Base-by-base conservation (phyloP, 306 rosid species). In the Mimosa bimucronata region DNA sequence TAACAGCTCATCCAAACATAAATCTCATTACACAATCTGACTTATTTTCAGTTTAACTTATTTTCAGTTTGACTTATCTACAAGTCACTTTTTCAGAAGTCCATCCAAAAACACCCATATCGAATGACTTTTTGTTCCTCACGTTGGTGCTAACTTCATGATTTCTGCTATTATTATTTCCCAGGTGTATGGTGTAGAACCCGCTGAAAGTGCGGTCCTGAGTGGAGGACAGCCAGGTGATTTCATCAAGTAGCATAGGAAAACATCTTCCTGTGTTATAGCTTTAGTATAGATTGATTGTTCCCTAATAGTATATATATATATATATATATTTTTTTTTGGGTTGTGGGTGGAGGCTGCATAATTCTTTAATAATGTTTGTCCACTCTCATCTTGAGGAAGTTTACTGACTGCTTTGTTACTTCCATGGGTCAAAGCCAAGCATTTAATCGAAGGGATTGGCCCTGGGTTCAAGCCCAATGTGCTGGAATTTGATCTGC, bases 171-270 rank as follows among this genome's bases (percentile, higher is more conserved):
- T 23, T 30, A 40, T 26, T 29, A 55, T 12, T 67, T 95, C 40
- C 0, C 55, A 48, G 55, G 55, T 48, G 2, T 48, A 48, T 48
- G 55, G 55, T 16, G 55, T 48, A 48, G 55, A 48, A 48, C 55
- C 55, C 7, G n/a, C 55, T 48, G 55, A 48, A 48, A 48, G 55
- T 48, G 55, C 55, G 55, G 86, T 91, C 69, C 81, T 94, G 82
- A 90, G 42, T 79, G 97, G 98, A 83, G 97, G 97, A 87, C 53
- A 67, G 34, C 87, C 88, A 71, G 92, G 97, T 94, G 84, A 85
- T 87, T 80, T 61, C 23, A 72, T 48, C 34, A 30, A 34, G 62
- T 13, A 15, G 28, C 41, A 42, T 31, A 61, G 66, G 58, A 50
- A 18, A 16, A 48, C 21, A 48, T 48, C 55, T 34, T 34, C 38